Base-by-base conservation (phyloP, 2,329 filamentous ascomycete species). In the Botryotinia globosa region DNA sequence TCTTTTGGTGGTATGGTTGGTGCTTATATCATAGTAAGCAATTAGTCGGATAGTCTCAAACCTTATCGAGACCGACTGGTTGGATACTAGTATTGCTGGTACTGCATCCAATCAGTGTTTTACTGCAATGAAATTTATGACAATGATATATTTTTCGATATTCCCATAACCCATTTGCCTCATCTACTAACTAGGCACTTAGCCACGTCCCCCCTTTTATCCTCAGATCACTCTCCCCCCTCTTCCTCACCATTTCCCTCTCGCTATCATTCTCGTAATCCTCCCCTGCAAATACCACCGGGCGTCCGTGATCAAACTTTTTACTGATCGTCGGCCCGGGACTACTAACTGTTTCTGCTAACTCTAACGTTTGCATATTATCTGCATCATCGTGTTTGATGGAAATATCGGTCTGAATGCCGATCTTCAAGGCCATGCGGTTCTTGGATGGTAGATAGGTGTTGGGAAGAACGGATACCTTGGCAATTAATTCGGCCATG, bases 401-500 rank as follows among this genome's bases (percentile, higher is more conserved):
- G 10, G 64, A 66, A 14, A 66, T 66, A 39, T 66, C 64, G 22
- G 64, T 66, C 29, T 66, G 64, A 9, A 66, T 66, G 8, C 64
- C 64, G 2, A 66, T 66, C 51, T 66, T 45, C 0, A 66, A 25
- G 8, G 45, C 39, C 12, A 51, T 54, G 22, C 45, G 64, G 1
- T 66, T 25, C 48, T 66, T 66, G 32, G 64, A 18, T 14, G 64
- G 64, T 16, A 66, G 25, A 29, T 39, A 51, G 25, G n/a, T 66
- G 45, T 45, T 54, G 29, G 61, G 59, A 39, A 71, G 69, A 7
- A 44, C 45, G 45, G 77, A 73, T 8, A 78, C 73, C 69, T 74
- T 75, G 37, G 80, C 80, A 72, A 84, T 82, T 9, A 84, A 79
- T 2, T 81, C 80, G 10, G 83, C 82, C 82, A 84, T 84, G 73